These are phyloP conservation scores for Erysimum cheiranthoides DNA, from an alignment of 345 rosid genomes.

Conservation along the genomic window DNA sequence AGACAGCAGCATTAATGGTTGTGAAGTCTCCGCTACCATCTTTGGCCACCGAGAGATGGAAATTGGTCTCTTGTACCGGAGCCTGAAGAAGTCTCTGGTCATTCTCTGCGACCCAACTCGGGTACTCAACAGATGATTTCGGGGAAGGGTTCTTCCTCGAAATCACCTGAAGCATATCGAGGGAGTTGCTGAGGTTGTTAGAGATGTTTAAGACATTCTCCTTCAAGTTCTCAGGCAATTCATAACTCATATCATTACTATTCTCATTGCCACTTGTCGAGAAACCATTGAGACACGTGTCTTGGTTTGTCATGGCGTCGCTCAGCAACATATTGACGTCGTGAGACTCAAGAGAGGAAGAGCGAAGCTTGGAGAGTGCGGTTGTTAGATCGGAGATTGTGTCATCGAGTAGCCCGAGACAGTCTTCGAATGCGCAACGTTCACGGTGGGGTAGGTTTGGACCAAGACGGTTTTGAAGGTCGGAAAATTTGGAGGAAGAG, in stretches of 20 bases:
- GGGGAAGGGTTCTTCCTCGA: conserved; percentile 45
- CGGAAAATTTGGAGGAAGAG: conserved; percentile 57
- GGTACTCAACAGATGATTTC: conserved; percentile 62
- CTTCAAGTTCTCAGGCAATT: conserved; percentile 53
- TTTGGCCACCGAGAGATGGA: conserved; percentile 65
- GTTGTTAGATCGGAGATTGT: conserved; percentile 55
- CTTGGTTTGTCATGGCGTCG: conserved; percentile 83
- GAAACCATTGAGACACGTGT: conserved; percentile 93
- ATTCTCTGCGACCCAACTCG: conserved; percentile 58
- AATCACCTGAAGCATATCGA: conserved; percentile 66
- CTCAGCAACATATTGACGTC: conserved; percentile 65
- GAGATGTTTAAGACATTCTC: conserved; percentile 58
- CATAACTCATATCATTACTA: conserved; percentile 12
- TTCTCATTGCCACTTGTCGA: conserved; percentile 30
- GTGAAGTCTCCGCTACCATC: conserved; percentile 79
- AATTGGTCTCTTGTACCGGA: conserved; percentile 43
- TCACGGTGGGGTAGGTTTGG: conserved; percentile 45
- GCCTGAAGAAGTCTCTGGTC: conserved; percentile 58
- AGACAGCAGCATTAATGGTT: conserved; percentile 65
- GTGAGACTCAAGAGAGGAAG: background rate
- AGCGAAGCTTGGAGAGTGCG: conserved; percentile 54
- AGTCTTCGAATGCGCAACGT: conserved; percentile 60
- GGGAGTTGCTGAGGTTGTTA: conserved; percentile 67
- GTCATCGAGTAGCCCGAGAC: conserved; percentile 64
- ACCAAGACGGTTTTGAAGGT: conserved; percentile 34